A percentile compares a stretch with the other conserved stretches of the same genome.
phyloP scores from a whole-genome alignment of 2,329 filamentous ascomycete genomes.

The Chalara sp. region DNA sequence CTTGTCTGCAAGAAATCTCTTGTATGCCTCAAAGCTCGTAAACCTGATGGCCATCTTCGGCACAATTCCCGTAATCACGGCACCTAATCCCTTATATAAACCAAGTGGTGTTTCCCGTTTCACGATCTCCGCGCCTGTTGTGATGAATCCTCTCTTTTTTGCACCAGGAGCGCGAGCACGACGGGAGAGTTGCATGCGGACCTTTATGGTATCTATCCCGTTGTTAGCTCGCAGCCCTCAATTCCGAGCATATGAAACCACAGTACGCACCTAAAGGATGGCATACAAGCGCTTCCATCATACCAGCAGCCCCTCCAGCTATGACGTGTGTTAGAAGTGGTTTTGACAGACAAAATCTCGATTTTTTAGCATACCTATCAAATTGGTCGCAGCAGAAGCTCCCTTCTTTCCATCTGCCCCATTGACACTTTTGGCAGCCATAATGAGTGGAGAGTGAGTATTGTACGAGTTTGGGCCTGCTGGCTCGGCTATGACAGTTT shows the following conservation, averaged over 20 bases:
- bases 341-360: background rate
- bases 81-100: slow-evolving; percentile 96
- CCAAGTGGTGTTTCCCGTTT: slow-evolving; percentile 85
- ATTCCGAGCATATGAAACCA: background rate
- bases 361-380: slow-evolving; percentile 60
- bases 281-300: slow-evolving; percentile 97
- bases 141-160: slow-evolving; percentile 80
- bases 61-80: slow-evolving; percentile 90
- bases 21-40: slow-evolving; percentile 94
- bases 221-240: background rate
- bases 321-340: slow-evolving; percentile 13
- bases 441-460: slow-evolving; percentile 22
- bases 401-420: slow-evolving; percentile 62
- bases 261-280: slow-evolving; percentile 72
- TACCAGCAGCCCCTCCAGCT: slow-evolving; percentile 95
- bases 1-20: slow-evolving; percentile 68
- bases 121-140: slow-evolving; percentile 81
- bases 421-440: slow-evolving; percentile 53
- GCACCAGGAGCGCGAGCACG: slow-evolving; percentile 74
- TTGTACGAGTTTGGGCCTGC: background rate
- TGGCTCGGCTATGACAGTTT: background rate
- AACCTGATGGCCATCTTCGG: slow-evolving; percentile 99
- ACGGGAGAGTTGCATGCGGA: slow-evolving; percentile 95
- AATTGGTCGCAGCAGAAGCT: slow-evolving; percentile 79
- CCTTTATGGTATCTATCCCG: slow-evolving; percentile 85